phyloP scores from a whole-genome alignment of 2,329 filamentous ascomycete genomes.

The Coccinonectria pachysandricola region DNA sequence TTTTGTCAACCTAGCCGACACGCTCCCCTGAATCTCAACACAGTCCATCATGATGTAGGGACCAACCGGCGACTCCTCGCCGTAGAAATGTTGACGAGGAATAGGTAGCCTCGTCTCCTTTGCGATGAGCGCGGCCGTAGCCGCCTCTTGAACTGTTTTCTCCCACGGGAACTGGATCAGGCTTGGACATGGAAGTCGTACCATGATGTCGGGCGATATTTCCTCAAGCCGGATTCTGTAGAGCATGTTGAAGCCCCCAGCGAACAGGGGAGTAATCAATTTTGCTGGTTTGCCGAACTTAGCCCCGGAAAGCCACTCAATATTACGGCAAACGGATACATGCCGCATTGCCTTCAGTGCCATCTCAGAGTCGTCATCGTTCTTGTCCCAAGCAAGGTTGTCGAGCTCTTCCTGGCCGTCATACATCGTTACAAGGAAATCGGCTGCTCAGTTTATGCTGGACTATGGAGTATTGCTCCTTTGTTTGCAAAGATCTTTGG shows the following conservation, averaged over 20 bases:
- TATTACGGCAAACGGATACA: slow-evolving; percentile 1
- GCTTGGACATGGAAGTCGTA: slow-evolving; percentile 7
- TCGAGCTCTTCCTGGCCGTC: slow-evolving; percentile 7
- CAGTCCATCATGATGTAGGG: slow-evolving; percentile 21
- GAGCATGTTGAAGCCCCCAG: slow-evolving; percentile 10
- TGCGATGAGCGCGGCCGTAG: slow-evolving; percentile 4
- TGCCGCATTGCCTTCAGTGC: slow-evolving; percentile 3
- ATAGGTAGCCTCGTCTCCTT: slow-evolving; percentile 4
- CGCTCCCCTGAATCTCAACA: slow-evolving; percentile 12
- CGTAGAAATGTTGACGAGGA: slow-evolving; percentile 4
- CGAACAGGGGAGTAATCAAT: slow-evolving; percentile 1
- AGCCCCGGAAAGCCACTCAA: slow-evolving; percentile 1
- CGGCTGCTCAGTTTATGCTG: background rate
- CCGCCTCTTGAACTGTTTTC: slow-evolving; percentile 8
- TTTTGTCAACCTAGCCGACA: slow-evolving; percentile 7
- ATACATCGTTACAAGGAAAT: slow-evolving; percentile 1
- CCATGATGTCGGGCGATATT: slow-evolving; percentile 1
- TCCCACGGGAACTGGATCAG: slow-evolving; percentile 7
- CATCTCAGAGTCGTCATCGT: slow-evolving; percentile 3
- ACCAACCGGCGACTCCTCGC: slow-evolving; percentile 11
- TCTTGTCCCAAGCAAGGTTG: slow-evolving; percentile 8
- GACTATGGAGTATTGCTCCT: background rate
- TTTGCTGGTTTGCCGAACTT: slow-evolving; percentile 1
- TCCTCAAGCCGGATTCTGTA: slow-evolving; percentile 7
- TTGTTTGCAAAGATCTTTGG: too few relatives aligned